Evolutionary conservation across 2,329 filamentous ascomycete genomes (phyloP).

Genomic region (Helotiales sp.): DNA sequence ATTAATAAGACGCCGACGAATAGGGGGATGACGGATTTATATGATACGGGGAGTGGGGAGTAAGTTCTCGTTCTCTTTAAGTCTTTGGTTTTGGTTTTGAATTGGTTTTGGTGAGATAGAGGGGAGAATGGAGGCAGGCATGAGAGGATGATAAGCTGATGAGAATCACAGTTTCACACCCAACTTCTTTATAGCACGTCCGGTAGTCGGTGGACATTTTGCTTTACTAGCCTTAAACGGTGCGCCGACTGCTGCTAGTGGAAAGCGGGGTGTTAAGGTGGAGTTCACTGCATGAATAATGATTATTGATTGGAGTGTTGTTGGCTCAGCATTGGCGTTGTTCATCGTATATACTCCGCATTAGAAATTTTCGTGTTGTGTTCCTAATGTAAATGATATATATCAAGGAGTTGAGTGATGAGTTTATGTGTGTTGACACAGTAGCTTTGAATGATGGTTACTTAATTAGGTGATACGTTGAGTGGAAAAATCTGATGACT

Average conservation of each 20-base stretch:
- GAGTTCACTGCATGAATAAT: not conserved
- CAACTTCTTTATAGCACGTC: conserved; percentile 67
- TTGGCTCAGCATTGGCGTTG: too few relatives aligned
- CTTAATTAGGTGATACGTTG: too few relatives aligned
- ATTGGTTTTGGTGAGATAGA: not conserved
- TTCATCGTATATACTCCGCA: too few relatives aligned
- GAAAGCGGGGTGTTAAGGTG: not conserved
- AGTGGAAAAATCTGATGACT: too few relatives aligned
- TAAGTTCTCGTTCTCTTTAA: conserved; percentile 47
- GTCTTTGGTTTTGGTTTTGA: not conserved
- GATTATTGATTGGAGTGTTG: too few relatives aligned
- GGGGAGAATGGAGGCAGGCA: not conserved
- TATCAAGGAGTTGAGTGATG: too few relatives aligned
- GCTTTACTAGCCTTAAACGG: conserved; percentile 61
- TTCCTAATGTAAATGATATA: too few relatives aligned
- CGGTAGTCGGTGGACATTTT: conserved; percentile 80
- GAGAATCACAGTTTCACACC: conserved; percentile 16
- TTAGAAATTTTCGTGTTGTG: too few relatives aligned
- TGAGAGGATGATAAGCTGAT: not conserved
- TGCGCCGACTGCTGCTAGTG: conserved; percentile 16
- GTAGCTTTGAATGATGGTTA: too few relatives aligned
- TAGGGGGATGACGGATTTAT: conserved; percentile 74
- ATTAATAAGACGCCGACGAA: conserved; percentile 72
- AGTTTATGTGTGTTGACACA: too few relatives aligned
- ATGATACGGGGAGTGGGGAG: conserved; percentile 68